Percentiles rank a stretch among this genome's conserved stretches.
Conservation (phyloP, 805 yeast species). For the Sugiyamaella mastotermitis region DNA sequence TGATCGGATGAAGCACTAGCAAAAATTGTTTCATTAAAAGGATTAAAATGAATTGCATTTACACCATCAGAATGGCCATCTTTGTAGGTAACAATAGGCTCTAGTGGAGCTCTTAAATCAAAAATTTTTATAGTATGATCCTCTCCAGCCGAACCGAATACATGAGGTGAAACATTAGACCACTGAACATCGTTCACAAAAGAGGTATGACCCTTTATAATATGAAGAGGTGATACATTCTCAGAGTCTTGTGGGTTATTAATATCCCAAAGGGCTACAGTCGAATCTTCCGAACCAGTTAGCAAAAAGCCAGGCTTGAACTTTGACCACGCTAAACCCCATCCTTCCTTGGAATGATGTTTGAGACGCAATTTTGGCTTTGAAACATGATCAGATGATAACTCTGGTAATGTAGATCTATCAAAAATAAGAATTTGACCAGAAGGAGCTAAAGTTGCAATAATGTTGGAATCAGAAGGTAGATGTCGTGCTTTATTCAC, state of each 20-base stretch:
- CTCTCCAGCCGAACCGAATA: constrained; percentile 71
- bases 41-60: constrained; percentile 64
- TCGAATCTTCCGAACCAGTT: constrained; percentile 68
- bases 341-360: constrained; percentile 59
- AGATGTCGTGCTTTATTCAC: constrained; percentile 57
- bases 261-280: constrained; percentile 72
- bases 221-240: constrained; percentile 32
- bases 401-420: constrained; percentile 46
- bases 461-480: constrained; percentile 39
- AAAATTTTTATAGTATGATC: constrained; percentile 57
- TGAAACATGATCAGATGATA: constrained; percentile 2
- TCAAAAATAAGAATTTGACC: constrained; percentile 32
- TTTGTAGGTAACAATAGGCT: constrained; percentile 30
- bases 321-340: constrained; percentile 64
- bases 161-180: constrained; percentile 37
- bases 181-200: constrained; percentile 64
- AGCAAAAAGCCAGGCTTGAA: constrained; percentile 38
- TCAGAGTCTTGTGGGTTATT: constrained; percentile 17
- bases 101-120: constrained; percentile 44
- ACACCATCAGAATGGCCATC: constrained; percentile 34
- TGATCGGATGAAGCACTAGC: constrained; percentile 79
- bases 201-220: constrained; percentile 42
- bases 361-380: constrained; percentile 14
- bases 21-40: constrained; percentile 43
- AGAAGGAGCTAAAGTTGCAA: constrained; percentile 49